Base-by-base conservation (phyloP, 805 yeast genomes). In the Candida ortonii region DNA sequence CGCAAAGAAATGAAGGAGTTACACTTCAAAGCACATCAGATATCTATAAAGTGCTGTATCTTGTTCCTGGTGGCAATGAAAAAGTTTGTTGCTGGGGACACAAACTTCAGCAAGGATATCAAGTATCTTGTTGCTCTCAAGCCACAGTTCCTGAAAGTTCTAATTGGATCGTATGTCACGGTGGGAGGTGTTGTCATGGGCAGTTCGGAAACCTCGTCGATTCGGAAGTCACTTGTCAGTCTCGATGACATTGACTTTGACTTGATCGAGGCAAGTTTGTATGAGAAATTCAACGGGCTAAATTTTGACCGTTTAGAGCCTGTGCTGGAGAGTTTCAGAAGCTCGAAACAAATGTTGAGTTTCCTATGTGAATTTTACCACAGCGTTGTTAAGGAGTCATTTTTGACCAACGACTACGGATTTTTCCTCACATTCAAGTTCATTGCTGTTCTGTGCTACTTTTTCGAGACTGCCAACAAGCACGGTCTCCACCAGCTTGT, bases 351-450 rank as follows among this genome's bases (percentile, higher is more conserved):
- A 23, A 16, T 47, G 20, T 17, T 42, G 10, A 39, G 41, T 16
- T 41, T 28, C 18, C 27, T 50, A 3, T 23, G 44, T 13, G 45
- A 43, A 12, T 36, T 40, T 16, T 47, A 50, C 30, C 33, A 29
- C 4, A 13, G 28, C 2, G 22, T 45, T 14, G 30, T 36, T 3
- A 26, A 34, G 2, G 28, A 36, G 10, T 34, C 36, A 4, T 27
- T 33, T 3, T 7, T 43, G 6, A 9, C 30, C 1, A 16, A 30
- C 4, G 44, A 41, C 28, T 52, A 50, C 30, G 49, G 39, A 4
- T 44, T 53, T 18, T 42, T 42, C 21, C 18, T 41, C 6, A 18
- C 29, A 22, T 43, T 42, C 21, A 52, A 51, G 22, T 15, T 46
- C n/a, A 26, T 41, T 8, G 19, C 43, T 7, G 37, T 47, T 11